phyloP scores from a whole-genome alignment of 1,284 basidiomycete species.

The Cutaneotrichosporon dermatis region DNA sequence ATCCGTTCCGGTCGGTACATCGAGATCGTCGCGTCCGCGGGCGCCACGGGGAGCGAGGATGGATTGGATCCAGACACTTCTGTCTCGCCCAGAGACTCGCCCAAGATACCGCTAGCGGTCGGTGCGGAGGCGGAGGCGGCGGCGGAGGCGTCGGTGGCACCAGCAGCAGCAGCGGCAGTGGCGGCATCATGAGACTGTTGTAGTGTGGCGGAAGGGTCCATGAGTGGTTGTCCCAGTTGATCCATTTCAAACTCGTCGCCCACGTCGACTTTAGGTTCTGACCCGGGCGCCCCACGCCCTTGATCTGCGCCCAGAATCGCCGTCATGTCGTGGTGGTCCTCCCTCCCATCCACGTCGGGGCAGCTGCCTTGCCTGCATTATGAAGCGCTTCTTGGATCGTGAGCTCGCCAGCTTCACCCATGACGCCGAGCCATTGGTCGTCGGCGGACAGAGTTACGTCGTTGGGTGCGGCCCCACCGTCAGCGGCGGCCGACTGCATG shows the following conservation, averaged over 20 bases:
- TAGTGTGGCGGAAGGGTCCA: background rate
- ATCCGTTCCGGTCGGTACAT: slow-evolving; percentile 4
- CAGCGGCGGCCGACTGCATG: slow-evolving; percentile 15
- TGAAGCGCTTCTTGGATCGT: slow-evolving; percentile 30
- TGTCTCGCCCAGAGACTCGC: too few species aligned
- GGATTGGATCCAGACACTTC: too few species aligned
- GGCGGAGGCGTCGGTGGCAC: background rate
- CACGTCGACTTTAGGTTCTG: too few species aligned
- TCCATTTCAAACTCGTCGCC: slow-evolving; percentile 7
- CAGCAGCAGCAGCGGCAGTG: background rate
- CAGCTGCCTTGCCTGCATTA: slow-evolving; percentile 19
- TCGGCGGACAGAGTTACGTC: background rate
- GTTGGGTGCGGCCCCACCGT: slow-evolving; percentile 58
- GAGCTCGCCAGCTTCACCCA: slow-evolving; percentile 17
- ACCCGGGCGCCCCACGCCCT: background rate
- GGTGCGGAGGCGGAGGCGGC: too few species aligned
- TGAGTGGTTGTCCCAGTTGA: slow-evolving; percentile 2
- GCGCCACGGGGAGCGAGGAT: too few species aligned
- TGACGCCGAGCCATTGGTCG: slow-evolving; percentile 13
- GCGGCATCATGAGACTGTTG: background rate
- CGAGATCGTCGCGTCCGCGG: background rate
- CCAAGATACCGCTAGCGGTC: too few species aligned
- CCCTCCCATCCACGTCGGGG: background rate
- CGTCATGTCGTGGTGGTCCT: background rate
- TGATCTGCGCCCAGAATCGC: background rate